A percentile compares a stretch with the other conserved stretches of the same genome.
Conservation (phyloP, 2,329 filamentous ascomycete species). For the Paracamarosporium sp. region DNA sequence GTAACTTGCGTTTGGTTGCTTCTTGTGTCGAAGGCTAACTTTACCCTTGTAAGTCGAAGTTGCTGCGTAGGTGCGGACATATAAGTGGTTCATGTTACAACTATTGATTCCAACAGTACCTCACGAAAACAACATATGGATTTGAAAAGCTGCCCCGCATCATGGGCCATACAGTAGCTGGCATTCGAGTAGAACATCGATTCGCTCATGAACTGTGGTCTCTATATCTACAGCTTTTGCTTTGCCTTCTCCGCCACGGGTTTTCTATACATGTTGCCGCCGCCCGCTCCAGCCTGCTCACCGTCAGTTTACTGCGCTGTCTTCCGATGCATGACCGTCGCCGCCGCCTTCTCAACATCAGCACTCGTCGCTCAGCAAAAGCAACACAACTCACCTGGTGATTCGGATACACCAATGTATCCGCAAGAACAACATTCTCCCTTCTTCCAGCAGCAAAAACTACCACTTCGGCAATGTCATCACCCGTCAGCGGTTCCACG, state of each 20-base stretch:
- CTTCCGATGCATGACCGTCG: conserved; percentile 46
- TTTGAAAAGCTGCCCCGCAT: no score
- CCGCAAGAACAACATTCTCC: conserved; percentile 90
- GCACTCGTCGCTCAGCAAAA: conserved; percentile 1
- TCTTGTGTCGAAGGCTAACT: no score
- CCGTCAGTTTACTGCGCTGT: conserved; percentile 20
- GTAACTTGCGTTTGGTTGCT: no score
- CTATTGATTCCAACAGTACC: no score
- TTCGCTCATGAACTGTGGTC: no score
- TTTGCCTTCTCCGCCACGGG: conserved; percentile 5
- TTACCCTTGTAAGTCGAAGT: no score
- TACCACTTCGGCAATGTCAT: conserved; percentile 89
- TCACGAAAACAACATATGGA: no score
- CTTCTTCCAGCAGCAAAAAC: conserved; percentile 84
- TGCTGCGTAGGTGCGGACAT: no score
- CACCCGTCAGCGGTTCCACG: conserved; percentile 77
- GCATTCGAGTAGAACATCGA: no score
- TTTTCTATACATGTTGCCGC: conserved; percentile 21
- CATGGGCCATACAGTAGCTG: no score
- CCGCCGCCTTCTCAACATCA: conserved; percentile 39
- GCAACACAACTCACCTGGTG: conserved; percentile 73
- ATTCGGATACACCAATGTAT: conserved; percentile 85
- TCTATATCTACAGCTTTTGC: conserved; percentile 5
- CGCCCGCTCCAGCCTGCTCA: conserved; percentile 23
- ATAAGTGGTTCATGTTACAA: no score